Base-by-base conservation (phyloP, 345 rosid genomes). In the Eucalyptus cladocalyx region DNA sequence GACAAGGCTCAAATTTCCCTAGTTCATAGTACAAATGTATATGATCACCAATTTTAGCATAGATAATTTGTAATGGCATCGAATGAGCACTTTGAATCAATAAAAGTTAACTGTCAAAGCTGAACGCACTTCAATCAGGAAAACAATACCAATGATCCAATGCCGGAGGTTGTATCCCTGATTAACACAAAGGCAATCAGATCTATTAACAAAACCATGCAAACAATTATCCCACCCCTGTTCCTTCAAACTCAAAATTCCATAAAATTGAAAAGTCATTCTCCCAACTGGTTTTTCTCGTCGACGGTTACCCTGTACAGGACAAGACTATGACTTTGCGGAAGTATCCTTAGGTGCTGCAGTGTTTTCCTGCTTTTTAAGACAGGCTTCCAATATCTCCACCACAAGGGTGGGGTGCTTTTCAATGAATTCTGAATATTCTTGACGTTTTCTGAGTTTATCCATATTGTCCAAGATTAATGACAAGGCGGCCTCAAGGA, bases 381-480 rank as follows among this genome's bases (percentile, higher is more conserved):
- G 92, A 92, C 94, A 96, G 2, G 97, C 96, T 92, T 97, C 99
- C 47, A 92, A 97, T 56, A 97, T 96, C 87, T 96, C 94, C 56
- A 97, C 97, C 6, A 96, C 93, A 30, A 97, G 96, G 80, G 95
- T 89, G 11, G 99, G 96, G 87, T 96, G 97, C 89, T 95, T 96
- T 81, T 96, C 96, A 54, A 96, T 95, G 7, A 97, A 97, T 93
- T 95, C 98, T 88, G 24, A 53, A 51, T 97, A 97, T 92, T 94
- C 98, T 49, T 96, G 97, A 85, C 93, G 83, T 90, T 92, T 92
- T 11, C 94, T 94, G 90, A 97, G 94, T 91, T 94, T 97, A 53
- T 95, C 99, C 98, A 97, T 97, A 92, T 96, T 94, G 69, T 94
- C 96, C 1, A 90, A 95, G 89, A 97, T 96, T 89, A 94, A 87